These are phyloP conservation scores for Macrophomina phaseolina DNA, from an alignment of 2,329 filamentous ascomycete species.

Conservation along the genomic window DNA sequence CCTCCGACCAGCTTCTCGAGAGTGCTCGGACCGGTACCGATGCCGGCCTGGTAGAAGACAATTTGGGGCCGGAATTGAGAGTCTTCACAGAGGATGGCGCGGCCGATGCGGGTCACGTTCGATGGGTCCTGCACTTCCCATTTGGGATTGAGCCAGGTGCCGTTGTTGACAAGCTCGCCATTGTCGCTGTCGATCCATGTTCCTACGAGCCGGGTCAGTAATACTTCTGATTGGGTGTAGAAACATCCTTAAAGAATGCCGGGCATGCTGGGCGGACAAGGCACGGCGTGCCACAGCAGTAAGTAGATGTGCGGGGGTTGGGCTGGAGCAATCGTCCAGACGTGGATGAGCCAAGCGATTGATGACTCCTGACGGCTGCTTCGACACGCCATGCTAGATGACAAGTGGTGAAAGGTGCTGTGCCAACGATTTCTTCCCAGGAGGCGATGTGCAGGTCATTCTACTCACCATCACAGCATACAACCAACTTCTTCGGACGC, in stretches of 20 bases:
- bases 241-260: not conserved
- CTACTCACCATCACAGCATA: conserved; percentile 27
- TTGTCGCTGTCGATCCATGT: conserved; percentile 29
- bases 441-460: too few relatives aligned
- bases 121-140: conserved; percentile 37
- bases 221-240: not conserved
- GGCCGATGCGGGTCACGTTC: conserved; percentile 48
- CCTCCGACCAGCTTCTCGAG: conserved; percentile 31
- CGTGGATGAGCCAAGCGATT: too few relatives aligned
- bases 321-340: too few relatives aligned
- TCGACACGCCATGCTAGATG: too few relatives aligned
- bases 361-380: too few relatives aligned
- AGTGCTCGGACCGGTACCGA: conserved; percentile 39
- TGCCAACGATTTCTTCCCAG: too few relatives aligned
- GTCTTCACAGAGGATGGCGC: conserved; percentile 42
- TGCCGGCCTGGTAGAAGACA: conserved; percentile 50
- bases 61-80: conserved; percentile 42
- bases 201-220: not conserved
- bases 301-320: too few relatives aligned
- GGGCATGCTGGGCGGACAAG: too few relatives aligned
- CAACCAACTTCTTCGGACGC: conserved; percentile 25
- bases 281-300: too few relatives aligned
- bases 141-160: conserved; percentile 1
- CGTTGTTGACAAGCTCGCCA: conserved; percentile 24
- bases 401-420: too few relatives aligned